These are phyloP conservation scores for Komagataella populi DNA, from an alignment of 805 yeast genomes.

Conservation along the genomic window DNA sequence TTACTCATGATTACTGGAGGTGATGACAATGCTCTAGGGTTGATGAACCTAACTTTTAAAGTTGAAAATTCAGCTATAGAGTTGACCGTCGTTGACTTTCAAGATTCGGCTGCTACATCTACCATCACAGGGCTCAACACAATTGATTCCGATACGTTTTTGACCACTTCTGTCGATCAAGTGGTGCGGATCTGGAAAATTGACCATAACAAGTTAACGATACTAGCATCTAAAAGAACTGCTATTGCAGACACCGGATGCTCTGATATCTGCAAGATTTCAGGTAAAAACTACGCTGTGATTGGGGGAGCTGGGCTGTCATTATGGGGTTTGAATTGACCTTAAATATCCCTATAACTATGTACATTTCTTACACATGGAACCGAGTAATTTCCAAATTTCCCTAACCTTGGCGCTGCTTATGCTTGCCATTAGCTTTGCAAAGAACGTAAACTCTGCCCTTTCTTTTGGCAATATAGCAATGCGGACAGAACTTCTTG, in stretches of 20 bases:
- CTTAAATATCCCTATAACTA: not conserved
- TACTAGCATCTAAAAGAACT: constrained; percentile 39
- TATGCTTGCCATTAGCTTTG: constrained; percentile 85
- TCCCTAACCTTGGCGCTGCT: constrained; percentile 72
- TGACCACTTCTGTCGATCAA: constrained; percentile 81
- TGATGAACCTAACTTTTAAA: constrained; percentile 21
- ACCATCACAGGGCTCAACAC: constrained; percentile 58
- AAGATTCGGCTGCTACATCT: constrained; percentile 64
- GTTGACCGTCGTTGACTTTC: constrained; percentile 19
- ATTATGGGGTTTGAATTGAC: constrained; percentile 20
- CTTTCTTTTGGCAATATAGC: constrained; percentile 87
- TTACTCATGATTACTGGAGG: constrained; percentile 62
- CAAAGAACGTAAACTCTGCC: constrained; percentile 91
- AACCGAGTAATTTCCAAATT: not conserved
- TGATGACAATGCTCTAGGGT: constrained; percentile 70
- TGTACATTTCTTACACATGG: not conserved
- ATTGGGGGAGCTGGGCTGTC: constrained; percentile 83
- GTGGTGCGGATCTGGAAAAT: constrained; percentile 50
- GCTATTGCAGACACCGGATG: constrained; percentile 90
- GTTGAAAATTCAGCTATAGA: constrained; percentile 8
- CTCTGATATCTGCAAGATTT: constrained; percentile 23
- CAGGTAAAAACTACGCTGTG: constrained; percentile 21
- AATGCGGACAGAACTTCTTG: constrained; percentile 84
- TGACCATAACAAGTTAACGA: constrained; percentile 12
- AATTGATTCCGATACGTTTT: constrained; percentile 17